Base-by-base conservation (phyloP, 768 basidiomycete species). In the Saitozyma podzolica region DNA sequence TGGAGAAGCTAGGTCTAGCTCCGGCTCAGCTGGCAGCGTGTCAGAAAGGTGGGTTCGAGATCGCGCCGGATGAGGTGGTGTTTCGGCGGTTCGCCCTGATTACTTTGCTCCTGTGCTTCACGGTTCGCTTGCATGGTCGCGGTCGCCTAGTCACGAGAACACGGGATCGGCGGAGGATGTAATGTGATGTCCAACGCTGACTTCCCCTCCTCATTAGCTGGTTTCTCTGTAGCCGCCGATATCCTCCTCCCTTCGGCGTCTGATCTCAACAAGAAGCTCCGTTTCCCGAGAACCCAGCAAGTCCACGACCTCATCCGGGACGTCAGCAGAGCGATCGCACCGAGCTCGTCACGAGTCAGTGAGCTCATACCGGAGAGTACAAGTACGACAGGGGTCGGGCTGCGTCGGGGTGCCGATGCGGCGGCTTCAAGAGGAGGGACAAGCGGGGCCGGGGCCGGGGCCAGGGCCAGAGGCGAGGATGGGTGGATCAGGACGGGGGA, bases 401-500 rank as follows among this genome's bases (percentile, higher is more conserved):
- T 29, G 29, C 29, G 29, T 29, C 29, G 29, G 29, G 29, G 29
- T 5, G 5, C 29, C 29, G 5, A 5, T 29, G 29, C 29, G 2
- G 29, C 29, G 29, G 2, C 29, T 29, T 29, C 29, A 29, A 29
- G 29, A 29, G 29, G 29, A 29, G 29, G 29, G 29, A 5, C 29
- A 29, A 29, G 29, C 29, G 29, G 29, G 29, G 6, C 49, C 56
- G 49, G 8, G 16, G 48, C 29, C 29, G 29, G 29, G 29, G 6
- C 49, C 56, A 58, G 8, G 16, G 48, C 29, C 17, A 55, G 39
- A 45, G 55, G 51, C 50, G 66, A 63, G 40, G 80, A 82, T 39
- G 83, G 84, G 54, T 82, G 78, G 56, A 85, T 89, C 68, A 86
- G 89, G 0, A 89, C 89, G 0, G 93, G 93, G 1, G 91, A 95